Conservation (phyloP, 179 eudicot species). For the Vitellaria paradoxa region DNA sequence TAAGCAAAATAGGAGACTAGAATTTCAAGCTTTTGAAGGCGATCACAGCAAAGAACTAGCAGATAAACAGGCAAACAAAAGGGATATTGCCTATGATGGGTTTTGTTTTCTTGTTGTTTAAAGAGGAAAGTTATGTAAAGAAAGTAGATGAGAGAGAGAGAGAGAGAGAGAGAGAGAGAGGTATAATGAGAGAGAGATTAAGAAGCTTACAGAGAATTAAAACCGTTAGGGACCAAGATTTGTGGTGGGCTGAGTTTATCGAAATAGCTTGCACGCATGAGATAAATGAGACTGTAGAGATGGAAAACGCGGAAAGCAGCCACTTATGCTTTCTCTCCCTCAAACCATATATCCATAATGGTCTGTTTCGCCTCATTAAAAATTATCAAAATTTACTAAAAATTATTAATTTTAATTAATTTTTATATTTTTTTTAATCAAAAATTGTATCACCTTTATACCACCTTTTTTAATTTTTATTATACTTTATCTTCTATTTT, state of each 20-base stretch:
- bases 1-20: not conserved
- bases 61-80: not conserved
- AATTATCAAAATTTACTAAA: too few species aligned
- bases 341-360: not conserved
- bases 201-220: constrained; percentile 49
- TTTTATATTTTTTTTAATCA: too few species aligned
- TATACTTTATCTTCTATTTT: too few species aligned
- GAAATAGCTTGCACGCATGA: constrained; percentile 94
- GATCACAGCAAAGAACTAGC: not conserved
- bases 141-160: constrained; percentile 15
- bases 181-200: constrained; percentile 13
- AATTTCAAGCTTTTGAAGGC: not conserved
- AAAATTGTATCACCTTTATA: too few species aligned
- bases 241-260: constrained; percentile 17
- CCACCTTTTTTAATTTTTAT: too few species aligned
- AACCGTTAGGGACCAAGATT: constrained; percentile 44
- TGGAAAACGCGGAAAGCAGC: constrained; percentile 67
- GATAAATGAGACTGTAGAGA: constrained; percentile 22
- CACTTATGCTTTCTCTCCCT: constrained; percentile 15
- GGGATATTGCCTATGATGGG: constrained; percentile 12
- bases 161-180: not conserved
- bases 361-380: too few species aligned
- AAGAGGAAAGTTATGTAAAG: constrained; percentile 21
- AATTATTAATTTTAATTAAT: too few species aligned
- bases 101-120: constrained; percentile 10